Conservation (phyloP, 2,329 filamentous ascomycete species). For the Eutypella sp. region DNA sequence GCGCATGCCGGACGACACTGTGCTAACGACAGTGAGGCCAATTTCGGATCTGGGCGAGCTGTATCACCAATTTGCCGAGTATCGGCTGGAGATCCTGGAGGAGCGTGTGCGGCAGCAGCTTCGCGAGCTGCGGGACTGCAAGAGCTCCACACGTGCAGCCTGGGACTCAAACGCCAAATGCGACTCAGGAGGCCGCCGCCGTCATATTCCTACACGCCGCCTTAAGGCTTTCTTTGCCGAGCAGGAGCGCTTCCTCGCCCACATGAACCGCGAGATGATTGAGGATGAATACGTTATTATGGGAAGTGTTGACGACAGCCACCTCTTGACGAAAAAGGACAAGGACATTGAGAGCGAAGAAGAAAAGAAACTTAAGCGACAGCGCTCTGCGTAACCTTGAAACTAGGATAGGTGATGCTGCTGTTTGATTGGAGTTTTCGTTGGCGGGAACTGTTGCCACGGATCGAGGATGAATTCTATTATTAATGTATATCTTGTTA, state of each 20-base stretch:
- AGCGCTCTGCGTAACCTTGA: constrained; percentile 1
- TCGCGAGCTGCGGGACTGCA: constrained; percentile 35
- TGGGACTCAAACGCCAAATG: too few species aligned
- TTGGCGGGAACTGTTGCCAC: too few species aligned
- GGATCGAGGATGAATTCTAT: too few species aligned
- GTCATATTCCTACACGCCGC: constrained; percentile 21
- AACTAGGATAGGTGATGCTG: neutral
- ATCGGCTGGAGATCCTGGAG: constrained; percentile 58
- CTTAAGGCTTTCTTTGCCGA: constrained; percentile 28
- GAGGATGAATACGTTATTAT: constrained; percentile 22
- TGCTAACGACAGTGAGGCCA: constrained; percentile 53
- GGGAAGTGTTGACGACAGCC: constrained; percentile 20
- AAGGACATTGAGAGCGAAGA: constrained; percentile 2
- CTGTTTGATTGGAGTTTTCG: too few species aligned
- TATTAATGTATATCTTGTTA: too few species aligned
- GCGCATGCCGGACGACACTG: constrained; percentile 52
- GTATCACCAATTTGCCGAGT: constrained; percentile 58
- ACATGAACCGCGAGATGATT: constrained; percentile 30
- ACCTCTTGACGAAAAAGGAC: constrained; percentile 10
- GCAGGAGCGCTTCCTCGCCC: constrained; percentile 28
- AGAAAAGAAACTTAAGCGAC: constrained; percentile 3
- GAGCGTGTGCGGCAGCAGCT: constrained; percentile 47
- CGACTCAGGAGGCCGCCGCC: constrained; percentile 18
- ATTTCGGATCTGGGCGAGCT: constrained; percentile 54
- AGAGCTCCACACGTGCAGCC: too few species aligned